phyloP scores from a whole-genome alignment of 768 basidiomycete genomes.

The Podaxis pistillaris region DNA sequence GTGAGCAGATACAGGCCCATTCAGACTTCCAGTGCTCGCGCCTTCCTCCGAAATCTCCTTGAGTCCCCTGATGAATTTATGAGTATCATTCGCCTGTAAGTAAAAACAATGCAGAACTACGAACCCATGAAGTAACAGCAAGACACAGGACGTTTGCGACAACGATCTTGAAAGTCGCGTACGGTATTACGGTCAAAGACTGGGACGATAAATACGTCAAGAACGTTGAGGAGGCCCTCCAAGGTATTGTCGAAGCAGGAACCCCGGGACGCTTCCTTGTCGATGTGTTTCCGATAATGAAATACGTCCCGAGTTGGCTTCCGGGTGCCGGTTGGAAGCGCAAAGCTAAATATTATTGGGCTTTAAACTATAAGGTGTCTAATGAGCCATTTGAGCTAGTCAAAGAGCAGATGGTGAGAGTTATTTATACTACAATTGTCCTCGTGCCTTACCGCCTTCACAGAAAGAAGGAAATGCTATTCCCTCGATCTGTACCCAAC shows the following conservation, averaged over 20 bases:
- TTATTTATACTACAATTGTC: background rate
- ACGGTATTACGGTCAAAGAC: slow-evolving; percentile 26
- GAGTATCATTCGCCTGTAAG: slow-evolving; percentile 22
- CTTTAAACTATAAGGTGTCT: background rate
- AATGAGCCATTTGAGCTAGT: slow-evolving; percentile 1
- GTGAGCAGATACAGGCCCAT: slow-evolving; percentile 17
- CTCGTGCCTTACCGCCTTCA: background rate
- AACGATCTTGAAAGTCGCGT: slow-evolving; percentile 21
- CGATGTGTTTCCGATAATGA: slow-evolving; percentile 19
- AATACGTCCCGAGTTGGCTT: slow-evolving; percentile 34
- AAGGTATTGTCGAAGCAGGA: slow-evolving; percentile 21
- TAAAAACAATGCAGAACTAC: background rate
- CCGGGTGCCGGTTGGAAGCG: slow-evolving; percentile 35
- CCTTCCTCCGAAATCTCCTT: slow-evolving; percentile 29
- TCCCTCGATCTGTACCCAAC: background rate
- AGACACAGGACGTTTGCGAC: slow-evolving; percentile 14
- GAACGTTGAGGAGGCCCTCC: slow-evolving; percentile 26
- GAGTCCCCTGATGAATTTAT: slow-evolving; percentile 23
- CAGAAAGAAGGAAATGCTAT: background rate
- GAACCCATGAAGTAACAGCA: background rate
- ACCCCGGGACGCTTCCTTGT: slow-evolving; percentile 20
- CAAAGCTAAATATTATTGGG: background rate
- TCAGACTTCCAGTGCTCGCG: slow-evolving; percentile 23
- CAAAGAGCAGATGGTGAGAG: background rate
- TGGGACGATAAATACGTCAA: slow-evolving; percentile 33